Evolutionary conservation across 1,139 yeast genomes (phyloP).

Genomic region (Sugiyamaella sp.): DNA sequence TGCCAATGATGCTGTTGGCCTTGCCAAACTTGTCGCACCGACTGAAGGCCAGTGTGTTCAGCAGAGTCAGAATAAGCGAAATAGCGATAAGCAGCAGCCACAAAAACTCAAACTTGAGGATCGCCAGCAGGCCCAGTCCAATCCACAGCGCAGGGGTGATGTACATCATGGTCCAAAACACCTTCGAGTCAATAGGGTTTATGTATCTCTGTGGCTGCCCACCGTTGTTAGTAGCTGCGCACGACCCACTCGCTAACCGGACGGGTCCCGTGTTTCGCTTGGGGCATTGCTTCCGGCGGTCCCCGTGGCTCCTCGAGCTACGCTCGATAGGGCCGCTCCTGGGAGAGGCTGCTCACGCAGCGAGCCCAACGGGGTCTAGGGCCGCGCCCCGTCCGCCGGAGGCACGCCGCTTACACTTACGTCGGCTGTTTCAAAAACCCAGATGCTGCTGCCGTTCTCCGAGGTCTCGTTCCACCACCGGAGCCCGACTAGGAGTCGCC

Average conservation of each 20-base stretch:
- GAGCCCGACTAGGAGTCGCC: conserved; percentile 84
- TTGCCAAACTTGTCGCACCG: conserved; percentile 88
- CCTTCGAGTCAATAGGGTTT: conserved; percentile 87
- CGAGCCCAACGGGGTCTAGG: conserved; percentile 1
- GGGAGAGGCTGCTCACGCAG: not conserved
- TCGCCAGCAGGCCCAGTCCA: conserved; percentile 70
- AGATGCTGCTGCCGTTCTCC: conserved; percentile 64
- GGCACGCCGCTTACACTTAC: conserved; percentile 31
- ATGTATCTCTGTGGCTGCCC: conserved; percentile 72
- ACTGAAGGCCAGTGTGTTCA: conserved; percentile 88
- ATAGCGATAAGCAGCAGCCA: conserved; percentile 51
- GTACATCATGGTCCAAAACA: conserved; percentile 84
- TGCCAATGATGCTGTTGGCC: conserved; percentile 59
- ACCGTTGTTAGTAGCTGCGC: not conserved
- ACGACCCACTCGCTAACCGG: not conserved
- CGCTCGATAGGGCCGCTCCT: too few relatives aligned
- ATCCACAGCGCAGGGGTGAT: conserved; percentile 76
- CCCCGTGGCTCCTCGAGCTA: too few relatives aligned
- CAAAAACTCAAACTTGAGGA: conserved; percentile 74
- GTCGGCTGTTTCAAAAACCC: conserved; percentile 90
- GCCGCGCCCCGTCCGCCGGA: not conserved
- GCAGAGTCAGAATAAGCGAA: conserved; percentile 69
- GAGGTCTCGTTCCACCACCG: conserved; percentile 85
- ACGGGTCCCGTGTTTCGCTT: not conserved
- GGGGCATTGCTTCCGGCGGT: not conserved